phyloP scores from a whole-genome alignment of 2,329 filamentous ascomycete species.

The Penicillium sp. region DNA sequence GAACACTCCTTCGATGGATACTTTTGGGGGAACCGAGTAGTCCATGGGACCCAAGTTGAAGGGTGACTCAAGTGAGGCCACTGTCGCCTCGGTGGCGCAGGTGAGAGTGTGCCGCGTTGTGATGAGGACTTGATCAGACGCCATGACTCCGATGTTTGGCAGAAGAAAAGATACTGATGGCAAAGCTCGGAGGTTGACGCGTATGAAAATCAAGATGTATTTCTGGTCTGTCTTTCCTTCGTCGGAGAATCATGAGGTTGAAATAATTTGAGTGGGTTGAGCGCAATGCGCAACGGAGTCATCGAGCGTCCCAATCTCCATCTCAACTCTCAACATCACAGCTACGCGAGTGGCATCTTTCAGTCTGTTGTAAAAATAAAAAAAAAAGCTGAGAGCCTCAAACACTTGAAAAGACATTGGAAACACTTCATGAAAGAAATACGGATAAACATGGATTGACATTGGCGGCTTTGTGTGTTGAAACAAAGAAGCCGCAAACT shows the following conservation, averaged over 20 bases:
- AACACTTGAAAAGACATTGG: neutral
- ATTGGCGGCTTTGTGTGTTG: neutral
- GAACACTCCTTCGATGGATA: constrained; percentile 1
- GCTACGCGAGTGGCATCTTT: neutral
- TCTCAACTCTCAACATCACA: neutral
- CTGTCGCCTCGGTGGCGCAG: constrained; percentile 2
- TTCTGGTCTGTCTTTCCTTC: too few species aligned
- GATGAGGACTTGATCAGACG: neutral
- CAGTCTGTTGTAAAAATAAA: neutral
- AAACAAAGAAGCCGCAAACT: neutral
- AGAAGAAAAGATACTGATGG: too few species aligned
- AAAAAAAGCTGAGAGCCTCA: neutral
- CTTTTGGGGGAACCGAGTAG: neutral
- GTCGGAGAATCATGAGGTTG: neutral
- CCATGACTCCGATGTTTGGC: neutral
- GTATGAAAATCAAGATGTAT: neutral
- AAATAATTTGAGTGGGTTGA: neutral
- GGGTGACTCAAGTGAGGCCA: neutral
- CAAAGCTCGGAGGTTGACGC: neutral
- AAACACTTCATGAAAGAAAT: neutral
- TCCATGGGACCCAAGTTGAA: constrained; percentile 3
- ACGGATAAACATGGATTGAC: neutral
- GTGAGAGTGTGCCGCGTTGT: constrained; percentile 5
- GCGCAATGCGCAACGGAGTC: neutral
- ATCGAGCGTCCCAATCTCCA: neutral